Conservation (phyloP, 257 asterid genomes). For the Scutellaria galericulata region DNA sequence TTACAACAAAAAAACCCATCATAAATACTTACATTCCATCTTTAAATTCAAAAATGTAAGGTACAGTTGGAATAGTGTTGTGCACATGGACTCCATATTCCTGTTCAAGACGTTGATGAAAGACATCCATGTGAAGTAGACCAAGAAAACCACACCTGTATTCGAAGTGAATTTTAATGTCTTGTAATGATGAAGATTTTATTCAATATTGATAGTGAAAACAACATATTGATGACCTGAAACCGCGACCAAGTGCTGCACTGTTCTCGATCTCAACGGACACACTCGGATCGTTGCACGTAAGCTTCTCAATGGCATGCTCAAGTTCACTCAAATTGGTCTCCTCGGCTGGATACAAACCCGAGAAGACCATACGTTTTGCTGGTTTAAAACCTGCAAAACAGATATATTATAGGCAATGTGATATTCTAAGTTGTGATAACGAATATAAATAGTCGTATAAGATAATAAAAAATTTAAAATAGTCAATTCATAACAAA, state of each 20-base stretch:
- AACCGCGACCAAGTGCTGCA: conserved; percentile 86
- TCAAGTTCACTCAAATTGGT: conserved; percentile 75
- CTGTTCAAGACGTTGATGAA: conserved; percentile 93
- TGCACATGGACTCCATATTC: conserved; percentile 81
- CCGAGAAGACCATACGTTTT: conserved; percentile 90
- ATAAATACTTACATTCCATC: conserved; percentile 68
- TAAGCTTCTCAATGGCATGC: conserved; percentile 80
- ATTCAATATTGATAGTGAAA: not conserved
- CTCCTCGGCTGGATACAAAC: conserved; percentile 82
- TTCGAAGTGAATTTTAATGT: not conserved
- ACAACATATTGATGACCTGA: conserved; percentile 49
- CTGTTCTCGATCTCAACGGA: conserved; percentile 77
- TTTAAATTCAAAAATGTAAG: conserved; percentile 77
- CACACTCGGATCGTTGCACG: conserved; percentile 90
- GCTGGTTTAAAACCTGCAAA: conserved; percentile 79
- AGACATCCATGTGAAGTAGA: conserved; percentile 92
- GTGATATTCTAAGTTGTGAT: too few relatives aligned
- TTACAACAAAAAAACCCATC: not conserved
- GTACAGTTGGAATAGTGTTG: conserved; percentile 80
- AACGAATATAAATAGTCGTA: too few relatives aligned
- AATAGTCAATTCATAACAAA: too few relatives aligned
- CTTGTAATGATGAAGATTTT: not conserved
- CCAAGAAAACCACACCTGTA: conserved; percentile 88
- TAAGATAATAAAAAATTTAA: too few relatives aligned
- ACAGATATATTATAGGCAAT: not conserved